Base-by-base conservation (phyloP, 1,284 basidiomycete species). In the Mycena citricolor region DNA sequence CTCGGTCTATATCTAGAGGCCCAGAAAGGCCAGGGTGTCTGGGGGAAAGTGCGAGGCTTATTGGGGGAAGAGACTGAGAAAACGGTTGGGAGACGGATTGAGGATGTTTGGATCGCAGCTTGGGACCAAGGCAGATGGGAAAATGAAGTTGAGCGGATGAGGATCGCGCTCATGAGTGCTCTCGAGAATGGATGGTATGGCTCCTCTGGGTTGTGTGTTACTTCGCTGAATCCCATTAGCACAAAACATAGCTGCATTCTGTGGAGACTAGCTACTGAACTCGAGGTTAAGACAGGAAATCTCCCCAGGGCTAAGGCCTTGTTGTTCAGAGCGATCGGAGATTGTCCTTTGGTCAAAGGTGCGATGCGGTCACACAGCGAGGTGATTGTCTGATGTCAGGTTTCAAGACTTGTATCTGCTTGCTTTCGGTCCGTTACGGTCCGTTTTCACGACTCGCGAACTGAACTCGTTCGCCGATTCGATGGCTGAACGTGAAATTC, bases 271-370 rank as follows among this genome's bases (percentile, higher is more conserved):
- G 88, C 79, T 54, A 74, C 94, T 52, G 88, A 93, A 59, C 85
- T 95, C 52, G 92, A 95, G 70, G 77, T 87, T 26, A 74, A 78
- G 37, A 73, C 74, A 37, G 79, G 77, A 1, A 67, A 84, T 42
- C 57, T 77, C 25, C 61, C 75, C 44, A 70, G 73, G 23, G 93
- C 90, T 4, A 94, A 94, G 64, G 77, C 76, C 42, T 61, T 94
- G 33, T 67, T 94, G 17, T 91, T 85, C 60, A 77, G 87, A 34
- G 92, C 92, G 0, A 73, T 94, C 13, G 73, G 76, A n/a, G 84
- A 89, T 58, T 92, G 90, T 60, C 88, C 90, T 1, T 69, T 90
- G 47, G 72, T 72, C 12, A 93, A 93, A 75, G 86, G 90, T 88
- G 47, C 42, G 58, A 43, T 29, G 5, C 12, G 24, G n/a, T 20